Evolutionary conservation across 305 asterid genomes (phyloP).

Genomic region (Ajuga reptans): DNA sequence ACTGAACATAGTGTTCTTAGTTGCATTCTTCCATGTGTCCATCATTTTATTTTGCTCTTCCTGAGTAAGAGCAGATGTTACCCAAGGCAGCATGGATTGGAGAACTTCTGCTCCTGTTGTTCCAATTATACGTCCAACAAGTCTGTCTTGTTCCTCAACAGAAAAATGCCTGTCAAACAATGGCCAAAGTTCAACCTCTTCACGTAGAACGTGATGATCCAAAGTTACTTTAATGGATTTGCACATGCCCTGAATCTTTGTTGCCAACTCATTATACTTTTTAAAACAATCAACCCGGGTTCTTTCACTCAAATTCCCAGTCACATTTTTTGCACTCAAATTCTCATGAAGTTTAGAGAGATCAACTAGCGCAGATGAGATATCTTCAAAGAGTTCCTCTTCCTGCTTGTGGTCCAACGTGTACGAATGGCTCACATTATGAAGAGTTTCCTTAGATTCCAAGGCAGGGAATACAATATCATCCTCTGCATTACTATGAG

Average conservation of each 20-base stretch:
- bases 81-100: slow-evolving; percentile 98
- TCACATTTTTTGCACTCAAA: slow-evolving; percentile 37
- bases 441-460: slow-evolving; percentile 88
- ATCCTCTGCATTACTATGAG: slow-evolving; percentile 99
- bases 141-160: slow-evolving; percentile 84
- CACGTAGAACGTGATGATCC: slow-evolving; percentile 91
- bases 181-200: slow-evolving; percentile 98
- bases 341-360: slow-evolving; percentile 62
- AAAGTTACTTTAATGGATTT: slow-evolving; percentile 91
- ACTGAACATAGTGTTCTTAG: slow-evolving; percentile 93
- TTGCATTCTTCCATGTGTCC: slow-evolving; percentile 91
- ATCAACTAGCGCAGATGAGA: slow-evolving; percentile 65
- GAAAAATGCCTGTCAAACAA: slow-evolving; percentile 88
- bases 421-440: slow-evolving; percentile 93
- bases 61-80: slow-evolving; percentile 90
- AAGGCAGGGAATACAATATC: slow-evolving; percentile 97
- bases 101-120: slow-evolving; percentile 99
- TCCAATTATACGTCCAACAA: slow-evolving; percentile 92
- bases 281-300: slow-evolving; percentile 34
- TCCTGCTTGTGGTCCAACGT: slow-evolving; percentile 95
- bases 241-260: slow-evolving; percentile 94
- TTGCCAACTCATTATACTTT: slow-evolving; percentile 73
- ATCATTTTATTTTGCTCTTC: slow-evolving; percentile 96
- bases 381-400: slow-evolving; percentile 85
- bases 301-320: slow-evolving; percentile 28